Base-by-base conservation (phyloP, 78 protist species). In the Dictyostelium firmibasis region DNA sequence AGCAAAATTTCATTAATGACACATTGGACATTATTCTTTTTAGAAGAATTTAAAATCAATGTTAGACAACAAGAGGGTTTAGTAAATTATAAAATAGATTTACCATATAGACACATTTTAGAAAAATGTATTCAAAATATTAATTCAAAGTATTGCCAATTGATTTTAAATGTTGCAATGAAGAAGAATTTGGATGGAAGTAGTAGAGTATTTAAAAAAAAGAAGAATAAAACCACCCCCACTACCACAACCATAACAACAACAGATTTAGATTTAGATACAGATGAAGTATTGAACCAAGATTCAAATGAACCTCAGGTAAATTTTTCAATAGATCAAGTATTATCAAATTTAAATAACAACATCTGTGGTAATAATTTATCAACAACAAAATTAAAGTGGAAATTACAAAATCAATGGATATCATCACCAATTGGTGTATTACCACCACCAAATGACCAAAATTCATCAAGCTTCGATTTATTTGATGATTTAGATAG, bases 361-460 rank as follows among this genome's bases (percentile, higher is more conserved):
- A 81, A 50, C 50, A 81, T 27, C 31, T 29, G 1, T 53, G 18
- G 3, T 43, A 23, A 44, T 43, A 78, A 16, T 44, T 20, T 33
- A 62, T 9, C 72, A 1, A 29, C 50, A 81, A 47, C 8, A 81
- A 44, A 1, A 81, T 25, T 29, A 79, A 50, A 10, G 8, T 86
- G 92, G 92, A 43, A 60, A 35, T 25, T 38, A 3, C 69, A 72
- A 20, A 36, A 86, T 29, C 18, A 23, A 47, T 86, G 92, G 92
- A 76, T n/a, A 25, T 81, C 92, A 20, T 86, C 83, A 50, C 92
- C 92, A 35, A 86, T 86, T 77, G 92, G 92, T 72, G 83, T 72
- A 25, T 23, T 76, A 25, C 92, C 92, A 11, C 64, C 50, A 70
- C 70, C 75, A 29, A 83, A 25, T 67, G 75, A 62, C 2, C 50